phyloP scores from a whole-genome alignment of 2,329 filamentous ascomycete species.

The Diaporthe caulivora region DNA sequence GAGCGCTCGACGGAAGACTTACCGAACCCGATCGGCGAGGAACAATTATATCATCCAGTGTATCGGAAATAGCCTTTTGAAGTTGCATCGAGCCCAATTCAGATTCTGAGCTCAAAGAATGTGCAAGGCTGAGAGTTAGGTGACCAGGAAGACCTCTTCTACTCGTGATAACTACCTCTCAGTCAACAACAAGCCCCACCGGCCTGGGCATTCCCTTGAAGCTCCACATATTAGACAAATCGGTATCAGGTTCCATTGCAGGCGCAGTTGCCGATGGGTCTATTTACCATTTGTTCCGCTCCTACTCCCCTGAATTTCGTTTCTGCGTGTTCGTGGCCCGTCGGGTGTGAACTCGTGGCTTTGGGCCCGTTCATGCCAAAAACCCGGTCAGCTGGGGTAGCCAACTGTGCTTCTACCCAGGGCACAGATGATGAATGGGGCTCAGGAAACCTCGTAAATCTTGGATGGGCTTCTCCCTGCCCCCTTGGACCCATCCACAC shows the following conservation, averaged over 20 bases:
- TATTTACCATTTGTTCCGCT: not conserved
- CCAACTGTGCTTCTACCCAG: not conserved
- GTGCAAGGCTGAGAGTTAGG: not conserved
- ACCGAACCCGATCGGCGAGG: not conserved
- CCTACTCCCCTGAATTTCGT: constrained; percentile 24
- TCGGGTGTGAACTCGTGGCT: not conserved
- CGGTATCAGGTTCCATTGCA: constrained; percentile 14
- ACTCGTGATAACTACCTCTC: not conserved
- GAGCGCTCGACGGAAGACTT: not conserved
- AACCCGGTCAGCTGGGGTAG: not conserved
- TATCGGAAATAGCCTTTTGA: not conserved
- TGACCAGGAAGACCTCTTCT: not conserved
- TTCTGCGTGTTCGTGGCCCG: constrained; percentile 8
- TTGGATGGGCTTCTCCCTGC: not conserved
- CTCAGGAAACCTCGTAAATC: not conserved
- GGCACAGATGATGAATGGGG: not conserved
- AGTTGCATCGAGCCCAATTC: not conserved
- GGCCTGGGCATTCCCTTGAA: not conserved
- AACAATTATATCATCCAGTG: not conserved
- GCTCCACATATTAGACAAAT: constrained; percentile 1
- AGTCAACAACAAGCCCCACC: not conserved
- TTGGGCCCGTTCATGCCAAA: constrained; percentile 6
- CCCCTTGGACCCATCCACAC: not conserved
- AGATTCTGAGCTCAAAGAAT: not conserved
- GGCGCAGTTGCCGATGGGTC: constrained; percentile 5